A percentile compares a stretch with the other conserved stretches of the same genome.
These are phyloP conservation scores for Penicillium sp. DNA, from an alignment of 2,329 filamentous ascomycete genomes.

Conservation along the genomic window DNA sequence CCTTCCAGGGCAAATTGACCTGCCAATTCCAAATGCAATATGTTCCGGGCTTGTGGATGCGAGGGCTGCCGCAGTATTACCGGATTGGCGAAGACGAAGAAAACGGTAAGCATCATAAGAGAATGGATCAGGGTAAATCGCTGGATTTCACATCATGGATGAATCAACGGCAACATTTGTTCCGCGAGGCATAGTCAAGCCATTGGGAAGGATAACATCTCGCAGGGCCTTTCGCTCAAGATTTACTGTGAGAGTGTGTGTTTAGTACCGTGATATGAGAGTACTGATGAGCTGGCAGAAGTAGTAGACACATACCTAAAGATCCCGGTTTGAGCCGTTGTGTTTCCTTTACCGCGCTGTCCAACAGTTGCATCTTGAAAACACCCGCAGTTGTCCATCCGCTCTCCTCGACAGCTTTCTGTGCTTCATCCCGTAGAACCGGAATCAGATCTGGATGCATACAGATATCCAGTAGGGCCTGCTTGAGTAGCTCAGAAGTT, in stretches of 20 bases:
- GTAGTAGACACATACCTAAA: background rate
- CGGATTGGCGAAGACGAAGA: background rate
- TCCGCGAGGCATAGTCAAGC: background rate
- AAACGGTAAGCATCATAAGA: background rate
- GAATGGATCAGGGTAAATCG: background rate
- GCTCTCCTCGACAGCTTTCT: constrained; percentile 1
- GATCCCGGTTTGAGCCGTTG: constrained; percentile 12
- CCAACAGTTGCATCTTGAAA: constrained; percentile 21
- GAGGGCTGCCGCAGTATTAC: background rate
- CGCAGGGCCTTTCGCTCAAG: background rate
- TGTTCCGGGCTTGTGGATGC: constrained; percentile 1
- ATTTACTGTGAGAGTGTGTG: background rate
- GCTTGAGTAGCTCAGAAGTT: constrained; percentile 9
- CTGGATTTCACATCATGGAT: background rate
- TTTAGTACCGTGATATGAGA: background rate
- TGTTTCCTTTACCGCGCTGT: constrained; percentile 20
- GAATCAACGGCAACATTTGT: background rate
- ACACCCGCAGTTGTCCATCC: constrained; percentile 12
- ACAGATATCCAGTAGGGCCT: background rate
- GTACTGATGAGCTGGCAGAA: background rate
- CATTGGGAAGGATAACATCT: background rate
- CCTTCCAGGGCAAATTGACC: constrained; percentile 29
- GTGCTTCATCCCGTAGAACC: constrained; percentile 9
- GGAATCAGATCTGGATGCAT: background rate
- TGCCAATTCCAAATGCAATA: constrained; percentile 27